Evolutionary conservation across 1,284 basidiomycete genomes (phyloP), one percentile per base, ranked within the genome.

Genomic region (Uromyces viciae-fabae): DNA sequence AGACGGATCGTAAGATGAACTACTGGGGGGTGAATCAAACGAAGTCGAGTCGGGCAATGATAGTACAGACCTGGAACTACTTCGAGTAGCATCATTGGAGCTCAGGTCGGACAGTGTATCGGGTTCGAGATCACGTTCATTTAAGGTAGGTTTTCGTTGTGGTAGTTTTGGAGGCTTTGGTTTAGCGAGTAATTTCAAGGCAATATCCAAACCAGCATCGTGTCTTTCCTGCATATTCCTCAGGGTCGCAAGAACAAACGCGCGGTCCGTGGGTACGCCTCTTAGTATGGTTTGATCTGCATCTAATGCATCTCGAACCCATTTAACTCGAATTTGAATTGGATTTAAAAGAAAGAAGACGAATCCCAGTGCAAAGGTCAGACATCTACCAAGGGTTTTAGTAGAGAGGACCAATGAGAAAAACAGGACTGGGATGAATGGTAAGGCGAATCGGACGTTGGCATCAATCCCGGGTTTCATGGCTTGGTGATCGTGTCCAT

Each of bases 231-330:
- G 54, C 46, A 80, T 58, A 33, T 72, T 58, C 25, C 77, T 52
- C n/a, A 80, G 58, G 42, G 52, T 68, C 15, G 54, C 66, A 28
- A 80, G n/a, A 31, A 80, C 54, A 25, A 54, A 80, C 7, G 77
- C 77, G 17, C 77, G 31, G 33, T 80, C 68, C 15, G 77, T 80
- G 8, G 77, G 77, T 36, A 80, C 77, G 31, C 58, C 77, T 40
- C 68, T 56, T 7, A 80, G 40, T 15, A 80, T 46, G 31, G 64
- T 60, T 73, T 80, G 77, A 28, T 80, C 69, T 25, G 68, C 25
- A 46, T 80, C 77, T 46, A 80, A 73, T 9, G 66, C 68, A 58
- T 66, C 52, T 71, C 52, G 14, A n/a, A 80, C 49, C 28, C 49
- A 25, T n/a, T 73, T 56, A 0, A 42, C 58, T n/a, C 77, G 66